A percentile compares a stretch with the other conserved stretches of the same genome.
Evolutionary conservation across 345 rosid genomes (phyloP).

Genomic region (Ceriops decandra): DNA sequence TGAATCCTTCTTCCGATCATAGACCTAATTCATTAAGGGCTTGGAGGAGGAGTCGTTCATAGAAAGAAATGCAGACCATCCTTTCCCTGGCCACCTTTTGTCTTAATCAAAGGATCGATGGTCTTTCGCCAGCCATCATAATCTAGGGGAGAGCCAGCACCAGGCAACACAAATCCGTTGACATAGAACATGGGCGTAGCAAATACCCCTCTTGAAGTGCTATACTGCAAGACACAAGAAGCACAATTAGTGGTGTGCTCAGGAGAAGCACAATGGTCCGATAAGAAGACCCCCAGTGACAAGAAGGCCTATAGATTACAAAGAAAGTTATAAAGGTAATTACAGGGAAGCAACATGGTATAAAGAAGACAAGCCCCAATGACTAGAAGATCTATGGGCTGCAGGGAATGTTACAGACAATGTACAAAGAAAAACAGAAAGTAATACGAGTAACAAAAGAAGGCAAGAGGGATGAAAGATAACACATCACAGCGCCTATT

Average conservation of each 20-base stretch:
- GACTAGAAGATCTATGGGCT: too few relatives aligned
- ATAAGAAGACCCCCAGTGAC: background rate
- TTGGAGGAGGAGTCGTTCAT: background rate
- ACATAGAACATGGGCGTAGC: conserved; percentile 67
- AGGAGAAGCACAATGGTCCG: background rate
- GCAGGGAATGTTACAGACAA: too few relatives aligned
- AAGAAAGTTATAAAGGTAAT: too few relatives aligned
- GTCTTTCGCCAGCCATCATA: conserved; percentile 56
- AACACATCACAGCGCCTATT: too few relatives aligned
- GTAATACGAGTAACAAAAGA: too few relatives aligned
- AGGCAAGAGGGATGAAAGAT: too few relatives aligned
- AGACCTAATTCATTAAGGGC: background rate
- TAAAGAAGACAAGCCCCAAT: too few relatives aligned
- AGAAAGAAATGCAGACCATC: background rate
- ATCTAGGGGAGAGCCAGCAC: conserved; percentile 43
- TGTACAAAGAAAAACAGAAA: too few relatives aligned
- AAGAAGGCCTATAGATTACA: background rate
- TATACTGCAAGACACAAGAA: conserved; percentile 47
- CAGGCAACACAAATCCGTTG: conserved; percentile 70
- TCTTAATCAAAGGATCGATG: conserved; percentile 52
- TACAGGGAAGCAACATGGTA: too few relatives aligned
- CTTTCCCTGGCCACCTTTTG: conserved; percentile 14
- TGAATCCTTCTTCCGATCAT: too few relatives aligned
- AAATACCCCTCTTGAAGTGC: conserved; percentile 63
- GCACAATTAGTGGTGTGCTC: background rate